Evolutionary conservation across 148 eudicot species (phyloP), one percentile per base, ranked within the genome.

Genomic region (Rhododendron ferrugineum): DNA sequence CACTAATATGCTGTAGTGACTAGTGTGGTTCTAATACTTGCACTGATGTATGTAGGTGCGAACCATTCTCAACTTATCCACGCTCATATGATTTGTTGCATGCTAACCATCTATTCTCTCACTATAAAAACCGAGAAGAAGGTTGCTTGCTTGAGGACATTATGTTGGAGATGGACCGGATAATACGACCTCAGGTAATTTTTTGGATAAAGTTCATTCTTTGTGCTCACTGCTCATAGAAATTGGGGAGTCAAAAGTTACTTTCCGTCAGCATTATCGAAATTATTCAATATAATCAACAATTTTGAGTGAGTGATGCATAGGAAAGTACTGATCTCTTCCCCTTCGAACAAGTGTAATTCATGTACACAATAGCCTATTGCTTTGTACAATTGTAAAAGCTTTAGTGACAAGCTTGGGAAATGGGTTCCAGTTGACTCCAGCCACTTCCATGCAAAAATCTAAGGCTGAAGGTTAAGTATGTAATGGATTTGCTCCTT

Each of bases 31-130:
- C 23, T 56, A 54, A 74, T 73, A 26, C 58, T 87, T 82, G 72
- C 74, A 79, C 49, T 68, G 66, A 26, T 50, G 28, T 60, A 50
- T 85, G 30, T 82, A 97, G 99, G 99, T 95, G 98, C 86, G 99
- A 95, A 62, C 93, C 98, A 40, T 97, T 94, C 91, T 96, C 99
- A 46, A 93, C 99, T 85, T 96, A 96, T 89, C 99, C 99, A 18
- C 98, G 99, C 49, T 82, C 99, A 2, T 97, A 97, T 44, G 99
- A 95, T 90, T 87, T 95, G 85, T 87, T 97, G 87, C 99, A 97
- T 88, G 98, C 99, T 60, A 88, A 91, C 85, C 89, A 93, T 88
- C 93, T 95, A 75, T 89, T 97, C 84, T 94, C 99, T 79, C 92
- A 92, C 84, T 94, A 95, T 86, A 92, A 89, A 81, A 89, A 90